Evolutionary conservation across 78 protist species (phyloP).

Genomic region (Dictyostelium brefeldianum): DNA sequence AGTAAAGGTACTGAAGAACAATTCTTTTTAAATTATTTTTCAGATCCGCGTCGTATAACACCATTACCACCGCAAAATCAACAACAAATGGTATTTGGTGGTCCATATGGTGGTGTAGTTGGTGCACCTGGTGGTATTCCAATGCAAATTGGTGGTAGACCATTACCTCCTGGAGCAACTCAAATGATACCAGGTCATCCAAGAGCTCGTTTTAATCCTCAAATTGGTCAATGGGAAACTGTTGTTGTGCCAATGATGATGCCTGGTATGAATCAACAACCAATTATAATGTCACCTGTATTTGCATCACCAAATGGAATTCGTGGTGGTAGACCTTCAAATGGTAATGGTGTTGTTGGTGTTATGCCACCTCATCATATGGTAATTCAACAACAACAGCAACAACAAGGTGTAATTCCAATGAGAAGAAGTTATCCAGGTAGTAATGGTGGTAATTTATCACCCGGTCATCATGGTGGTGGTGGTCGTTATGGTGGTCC

Average conservation of each 20-base stretch:
- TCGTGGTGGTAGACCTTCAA: conserved; percentile 35
- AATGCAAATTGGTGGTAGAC: background rate
- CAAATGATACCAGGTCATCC: conserved; percentile 7
- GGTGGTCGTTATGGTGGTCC: background rate
- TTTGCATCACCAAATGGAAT: conserved; percentile 32
- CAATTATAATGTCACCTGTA: conserved; percentile 35
- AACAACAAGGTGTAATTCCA: background rate
- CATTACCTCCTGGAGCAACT: background rate
- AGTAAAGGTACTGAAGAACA: conserved; percentile 56
- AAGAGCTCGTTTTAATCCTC: conserved; percentile 35
- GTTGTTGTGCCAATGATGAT: conserved; percentile 31
- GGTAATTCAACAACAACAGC: background rate
- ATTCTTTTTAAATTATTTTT: conserved; percentile 78
- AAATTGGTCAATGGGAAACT: conserved; percentile 38
- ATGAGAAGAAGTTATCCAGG: background rate
- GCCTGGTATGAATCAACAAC: background rate
- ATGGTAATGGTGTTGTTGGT: background rate
- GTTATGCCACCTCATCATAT: background rate
- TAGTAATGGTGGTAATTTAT: background rate
- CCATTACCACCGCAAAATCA: conserved; percentile 33
- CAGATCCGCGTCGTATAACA: conserved; percentile 64
- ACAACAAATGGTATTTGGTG: background rate
- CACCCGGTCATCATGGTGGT: background rate
- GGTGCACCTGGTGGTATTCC: background rate
- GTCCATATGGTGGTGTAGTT: background rate